Evolutionary conservation across 768 basidiomycete genomes (phyloP), one percentile per base, ranked within the genome.

Genomic region (Melanogaster broomeanus): DNA sequence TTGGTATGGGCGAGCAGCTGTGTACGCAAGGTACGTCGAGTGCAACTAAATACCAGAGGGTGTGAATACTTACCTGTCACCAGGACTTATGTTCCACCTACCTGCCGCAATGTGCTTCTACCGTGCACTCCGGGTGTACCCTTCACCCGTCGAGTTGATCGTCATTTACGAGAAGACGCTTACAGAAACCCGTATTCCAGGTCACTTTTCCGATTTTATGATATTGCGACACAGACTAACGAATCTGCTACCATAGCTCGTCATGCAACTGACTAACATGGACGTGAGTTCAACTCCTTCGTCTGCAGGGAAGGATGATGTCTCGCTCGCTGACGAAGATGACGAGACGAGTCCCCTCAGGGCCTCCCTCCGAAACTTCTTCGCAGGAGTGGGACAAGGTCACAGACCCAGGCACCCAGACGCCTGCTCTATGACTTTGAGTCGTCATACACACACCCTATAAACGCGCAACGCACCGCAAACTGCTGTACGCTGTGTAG

Each of bases 101-200:
- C 79, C 85, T 11, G 87, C 95, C 18, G 95, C 97, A 37, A 70
- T 91, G 65, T 82, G 85, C 37, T 98, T 98, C 82, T 99, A 86
- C 81, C 83, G 93, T 44, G 95, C 93, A 1, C 84, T 98, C 52
- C 80, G 88, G 48, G 93, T 97, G 31, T 99, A 99, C 74, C 97
- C 97, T 44, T 84, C 90, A 27, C 93, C 95, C 1, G 84, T 93
- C 28, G 97, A 98, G 70, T 83, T 98, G 60, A 88, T 99, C 61
- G 83, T 88, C 69, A 95, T 98, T 55, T 96, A 97, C 64, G 86
- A 98, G 73, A 88, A 89, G 72, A 94, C 93, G 30, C 84, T 96
- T 27, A 89, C 92, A 3, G 79, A 82, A n/a, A 24, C 78, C 84
- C 33, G 76, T 93, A 43, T 92, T 93, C 74, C 88, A 91, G 74